Percentiles rank a stretch among this genome's conserved stretches.
These are phyloP conservation scores for Pseudocercospora pini-densiflorae DNA, from an alignment of 2,329 filamentous ascomycete genomes.

Conservation along the genomic window DNA sequence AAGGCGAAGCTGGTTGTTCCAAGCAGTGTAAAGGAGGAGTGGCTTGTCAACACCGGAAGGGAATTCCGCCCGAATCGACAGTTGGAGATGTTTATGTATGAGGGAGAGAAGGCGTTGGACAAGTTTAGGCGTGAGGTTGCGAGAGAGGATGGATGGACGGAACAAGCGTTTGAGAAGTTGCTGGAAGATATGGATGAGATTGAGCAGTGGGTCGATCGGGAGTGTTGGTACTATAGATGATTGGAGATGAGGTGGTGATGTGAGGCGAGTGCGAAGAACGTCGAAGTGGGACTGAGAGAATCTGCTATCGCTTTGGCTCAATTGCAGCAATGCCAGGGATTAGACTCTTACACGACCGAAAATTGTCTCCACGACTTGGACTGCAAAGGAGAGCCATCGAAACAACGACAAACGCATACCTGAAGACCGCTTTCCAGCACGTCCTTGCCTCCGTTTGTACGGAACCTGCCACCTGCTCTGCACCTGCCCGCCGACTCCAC, in stretches of 20 bases:
- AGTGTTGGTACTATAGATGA: background rate
- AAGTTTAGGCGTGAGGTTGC: background rate
- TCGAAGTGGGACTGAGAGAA: background rate
- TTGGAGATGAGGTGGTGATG: background rate
- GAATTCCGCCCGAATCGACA: background rate
- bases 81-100: background rate
- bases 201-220: background rate
- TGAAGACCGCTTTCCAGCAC: no score
- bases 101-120: background rate
- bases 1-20: background rate
- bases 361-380: no score
- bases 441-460: no score
- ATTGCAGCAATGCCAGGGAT: no score
- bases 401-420: no score
- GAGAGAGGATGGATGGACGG: background rate
- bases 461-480: no score
- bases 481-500: no score
- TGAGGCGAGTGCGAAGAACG: background rate
- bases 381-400: no score
- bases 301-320: no score
- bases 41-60: background rate
- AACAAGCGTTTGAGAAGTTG: background rate
- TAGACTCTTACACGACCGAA: no score
- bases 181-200: background rate
- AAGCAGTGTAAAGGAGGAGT: background rate